These are phyloP conservation scores for Phytophthora hybrid DNA, from an alignment of 352 stramenopile species.

Conservation along the genomic window DNA sequence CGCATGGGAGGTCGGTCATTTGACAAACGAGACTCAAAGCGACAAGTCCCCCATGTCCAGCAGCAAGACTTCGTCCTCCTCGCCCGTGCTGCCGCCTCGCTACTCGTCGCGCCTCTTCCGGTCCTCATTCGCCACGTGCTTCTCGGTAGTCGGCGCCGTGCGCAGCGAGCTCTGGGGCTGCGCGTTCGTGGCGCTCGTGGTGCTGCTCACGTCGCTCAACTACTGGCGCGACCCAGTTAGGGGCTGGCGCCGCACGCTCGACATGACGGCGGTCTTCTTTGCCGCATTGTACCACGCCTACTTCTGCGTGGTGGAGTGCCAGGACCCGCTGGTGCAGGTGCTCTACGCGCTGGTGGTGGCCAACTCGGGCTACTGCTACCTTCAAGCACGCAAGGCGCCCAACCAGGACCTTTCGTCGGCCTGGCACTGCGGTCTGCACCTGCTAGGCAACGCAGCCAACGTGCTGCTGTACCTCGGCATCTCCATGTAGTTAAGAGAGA, in stretches of 20 bases:
- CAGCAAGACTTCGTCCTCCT: background rate
- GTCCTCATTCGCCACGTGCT: conserved; percentile 75
- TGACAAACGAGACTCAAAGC: conserved; percentile 20
- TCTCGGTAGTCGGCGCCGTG: conserved; percentile 64
- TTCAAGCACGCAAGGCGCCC: conserved; percentile 58
- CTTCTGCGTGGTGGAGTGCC: conserved; percentile 63
- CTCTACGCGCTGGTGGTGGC: conserved; percentile 70
- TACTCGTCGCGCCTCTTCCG: conserved; percentile 79
- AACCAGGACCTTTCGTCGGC: conserved; percentile 78
- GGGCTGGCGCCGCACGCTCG: conserved; percentile 77
- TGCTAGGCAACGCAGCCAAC: conserved; percentile 82
- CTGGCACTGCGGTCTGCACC: conserved; percentile 83
- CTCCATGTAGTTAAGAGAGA: conserved; percentile 35
- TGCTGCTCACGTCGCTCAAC: conserved; percentile 87
- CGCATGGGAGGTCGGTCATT: conserved; percentile 4
- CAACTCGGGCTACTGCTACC: conserved; percentile 82
- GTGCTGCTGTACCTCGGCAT: conserved; percentile 80
- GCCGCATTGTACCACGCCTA: conserved; percentile 77
- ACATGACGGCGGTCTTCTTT: conserved; percentile 72
- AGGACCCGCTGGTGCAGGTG: conserved; percentile 61
- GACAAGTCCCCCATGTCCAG: conserved; percentile 10
- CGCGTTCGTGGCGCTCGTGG: conserved; percentile 64
- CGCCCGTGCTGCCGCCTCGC: conserved; percentile 60
- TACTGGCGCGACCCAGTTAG: conserved; percentile 81
- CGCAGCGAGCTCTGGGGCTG: conserved; percentile 73